A percentile compares a stretch with the other conserved stretches of the same genome.
Evolutionary conservation across 31 red algal species (phyloP).

Genomic region (Odonthalia washingtoniensis): DNA sequence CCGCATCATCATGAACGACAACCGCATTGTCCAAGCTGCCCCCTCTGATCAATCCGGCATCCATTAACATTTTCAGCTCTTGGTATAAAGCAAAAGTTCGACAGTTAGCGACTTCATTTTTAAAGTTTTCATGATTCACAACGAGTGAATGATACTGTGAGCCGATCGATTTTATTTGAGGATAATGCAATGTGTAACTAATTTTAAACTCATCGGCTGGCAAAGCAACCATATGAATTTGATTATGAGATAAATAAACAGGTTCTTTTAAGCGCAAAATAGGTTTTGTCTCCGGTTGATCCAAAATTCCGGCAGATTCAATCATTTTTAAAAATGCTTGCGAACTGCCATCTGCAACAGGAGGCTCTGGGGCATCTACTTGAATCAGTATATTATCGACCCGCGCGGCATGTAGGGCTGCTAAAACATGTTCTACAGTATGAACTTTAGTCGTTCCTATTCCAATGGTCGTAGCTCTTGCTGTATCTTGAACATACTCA

Average conservation of each 20-base stretch:
- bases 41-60: constrained; percentile 18
- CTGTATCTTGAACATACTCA: not conserved
- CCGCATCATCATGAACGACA: constrained; percentile 6
- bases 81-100: constrained; percentile 9
- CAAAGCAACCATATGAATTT: not conserved
- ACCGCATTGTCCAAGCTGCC: constrained; percentile 13
- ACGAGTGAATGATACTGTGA: constrained; percentile 9
- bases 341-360: constrained; percentile 2
- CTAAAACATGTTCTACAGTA: constrained; percentile 10
- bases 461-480: constrained; percentile 1
- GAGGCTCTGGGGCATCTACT: constrained; percentile 1
- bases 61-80: constrained; percentile 13
- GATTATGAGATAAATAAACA: constrained; percentile 2
- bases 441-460: constrained; percentile 3
- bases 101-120: constrained; percentile 7
- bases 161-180: not conserved
- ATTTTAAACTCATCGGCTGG: not conserved
- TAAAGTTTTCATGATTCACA: constrained; percentile 1
- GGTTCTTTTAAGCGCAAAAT: not conserved
- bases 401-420: constrained; percentile 3
- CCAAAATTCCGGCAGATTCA: not conserved
- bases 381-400: constrained; percentile 10
- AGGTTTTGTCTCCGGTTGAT: not conserved
- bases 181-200: not conserved
- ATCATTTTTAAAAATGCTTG: not conserved